phyloP scores from a whole-genome alignment of 2,329 filamentous ascomycete genomes.

The Cordyceps militaris region DNA sequence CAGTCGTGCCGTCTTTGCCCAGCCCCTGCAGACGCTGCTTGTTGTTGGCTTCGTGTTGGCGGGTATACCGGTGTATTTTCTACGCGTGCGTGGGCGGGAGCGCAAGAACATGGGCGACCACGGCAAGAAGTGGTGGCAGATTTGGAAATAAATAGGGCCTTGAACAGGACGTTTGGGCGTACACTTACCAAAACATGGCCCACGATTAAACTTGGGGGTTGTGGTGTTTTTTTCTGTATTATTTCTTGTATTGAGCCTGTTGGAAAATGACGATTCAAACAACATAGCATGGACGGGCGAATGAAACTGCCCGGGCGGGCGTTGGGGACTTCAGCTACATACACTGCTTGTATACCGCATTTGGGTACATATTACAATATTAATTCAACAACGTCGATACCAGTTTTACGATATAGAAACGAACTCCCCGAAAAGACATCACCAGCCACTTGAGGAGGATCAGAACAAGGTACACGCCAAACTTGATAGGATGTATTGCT shows the following conservation, averaged over 20 bases:
- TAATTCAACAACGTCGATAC: background rate
- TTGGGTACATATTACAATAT: background rate
- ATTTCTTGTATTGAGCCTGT: background rate
- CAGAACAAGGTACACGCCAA: background rate
- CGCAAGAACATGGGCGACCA: constrained; percentile 33
- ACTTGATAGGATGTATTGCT: constrained; percentile 6
- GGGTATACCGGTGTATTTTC: constrained; percentile 84
- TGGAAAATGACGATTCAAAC: background rate
- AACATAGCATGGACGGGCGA: background rate
- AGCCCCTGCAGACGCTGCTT: constrained; percentile 82
- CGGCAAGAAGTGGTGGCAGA: constrained; percentile 47
- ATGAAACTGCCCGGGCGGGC: background rate
- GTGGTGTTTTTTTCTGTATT: background rate
- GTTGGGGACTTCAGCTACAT: constrained; percentile 1
- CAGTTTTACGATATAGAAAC: background rate
- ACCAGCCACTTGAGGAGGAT: background rate
- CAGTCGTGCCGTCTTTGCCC: constrained; percentile 79
- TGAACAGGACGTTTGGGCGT: background rate
- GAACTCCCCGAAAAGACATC: background rate
- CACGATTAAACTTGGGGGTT: background rate
- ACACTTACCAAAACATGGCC: background rate
- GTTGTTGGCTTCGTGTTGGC: constrained; percentile 79
- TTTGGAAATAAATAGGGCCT: constrained; percentile 42
- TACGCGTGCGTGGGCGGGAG: constrained; percentile 42
- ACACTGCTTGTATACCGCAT: background rate